These are phyloP conservation scores for Leonotis leonurus DNA, from an alignment of 257 asterid genomes.

Conservation along the genomic window DNA sequence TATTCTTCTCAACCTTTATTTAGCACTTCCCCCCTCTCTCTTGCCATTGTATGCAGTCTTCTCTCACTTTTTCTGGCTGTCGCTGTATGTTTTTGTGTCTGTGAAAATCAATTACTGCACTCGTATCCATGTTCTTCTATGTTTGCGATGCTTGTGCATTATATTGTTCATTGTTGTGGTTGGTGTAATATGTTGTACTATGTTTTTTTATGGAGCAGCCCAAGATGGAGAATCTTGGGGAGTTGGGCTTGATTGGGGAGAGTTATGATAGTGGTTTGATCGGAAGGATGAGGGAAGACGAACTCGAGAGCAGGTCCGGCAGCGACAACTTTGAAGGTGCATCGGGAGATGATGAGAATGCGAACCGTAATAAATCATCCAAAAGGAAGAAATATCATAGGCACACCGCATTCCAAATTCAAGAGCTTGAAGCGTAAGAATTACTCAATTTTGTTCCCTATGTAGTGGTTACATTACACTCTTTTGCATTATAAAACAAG, in stretches of 20 bases:
- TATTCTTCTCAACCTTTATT: conserved; percentile 34
- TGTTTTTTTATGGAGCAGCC: conserved; percentile 41
- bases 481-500: neutral
- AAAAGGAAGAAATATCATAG: conserved; percentile 56
- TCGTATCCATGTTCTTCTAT: neutral
- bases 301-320: conserved; percentile 52
- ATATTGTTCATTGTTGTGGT: neutral
- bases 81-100: neutral
- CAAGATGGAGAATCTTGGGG: conserved; percentile 68
- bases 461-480: neutral
- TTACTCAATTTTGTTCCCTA: neutral
- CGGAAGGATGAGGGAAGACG: conserved; percentile 47
- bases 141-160: conserved; percentile 14
- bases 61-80: neutral
- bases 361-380: conserved; percentile 33
- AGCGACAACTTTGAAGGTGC: conserved; percentile 66
- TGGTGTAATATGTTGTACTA: neutral
- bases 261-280: conserved; percentile 27
- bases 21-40: conserved; percentile 40
- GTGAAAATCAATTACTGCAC: neutral
- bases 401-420: conserved; percentile 70
- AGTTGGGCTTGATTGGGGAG: conserved; percentile 40
- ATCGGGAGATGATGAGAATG: conserved; percentile 59
- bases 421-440: conserved; percentile 72
- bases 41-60: conserved; percentile 42